Conservation (phyloP, 1,139 yeast genomes). For the Zygosaccharomyces sapae region DNA sequence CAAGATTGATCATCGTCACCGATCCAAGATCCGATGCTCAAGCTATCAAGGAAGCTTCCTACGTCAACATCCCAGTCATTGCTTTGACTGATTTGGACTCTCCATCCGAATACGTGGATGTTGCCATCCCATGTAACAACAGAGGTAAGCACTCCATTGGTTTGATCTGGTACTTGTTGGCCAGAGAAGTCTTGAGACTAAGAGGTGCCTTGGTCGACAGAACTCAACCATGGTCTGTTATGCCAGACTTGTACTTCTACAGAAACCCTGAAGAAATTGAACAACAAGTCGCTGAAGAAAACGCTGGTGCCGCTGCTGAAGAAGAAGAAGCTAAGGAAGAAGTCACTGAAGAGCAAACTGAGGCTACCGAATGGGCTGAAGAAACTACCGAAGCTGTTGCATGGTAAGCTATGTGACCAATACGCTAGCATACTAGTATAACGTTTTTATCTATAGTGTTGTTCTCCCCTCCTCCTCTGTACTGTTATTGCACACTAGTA, state of each 20-base stretch:
- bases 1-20: conserved; percentile 98
- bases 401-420: conserved; percentile 33
- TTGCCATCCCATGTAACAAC: conserved; percentile 99
- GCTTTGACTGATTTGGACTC: conserved; percentile 99
- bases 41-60: conserved; percentile 99
- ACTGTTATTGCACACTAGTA: conserved; percentile 18
- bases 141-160: conserved; percentile 99
- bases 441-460: conserved; percentile 23
- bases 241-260: conserved; percentile 99
- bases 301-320: conserved; percentile 55
- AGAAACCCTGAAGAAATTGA: conserved; percentile 99
- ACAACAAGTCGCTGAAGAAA: conserved; percentile 70
- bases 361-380: conserved; percentile 73
- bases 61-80: conserved; percentile 99
- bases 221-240: conserved; percentile 95
- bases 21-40: conserved; percentile 99
- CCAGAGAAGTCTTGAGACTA: conserved; percentile 99
- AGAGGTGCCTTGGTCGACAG: conserved; percentile 98
- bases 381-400: conserved; percentile 50
- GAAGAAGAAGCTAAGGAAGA: conserved; percentile 54
- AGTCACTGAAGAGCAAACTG: conserved; percentile 65
- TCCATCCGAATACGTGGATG: conserved; percentile 98
- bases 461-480: conserved; percentile 17
- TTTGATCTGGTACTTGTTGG: conserved; percentile 98
- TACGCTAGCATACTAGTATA: conserved; percentile 24